Base-by-base conservation (phyloP, 148 eudicot genomes). In the Camellia sinensis region DNA sequence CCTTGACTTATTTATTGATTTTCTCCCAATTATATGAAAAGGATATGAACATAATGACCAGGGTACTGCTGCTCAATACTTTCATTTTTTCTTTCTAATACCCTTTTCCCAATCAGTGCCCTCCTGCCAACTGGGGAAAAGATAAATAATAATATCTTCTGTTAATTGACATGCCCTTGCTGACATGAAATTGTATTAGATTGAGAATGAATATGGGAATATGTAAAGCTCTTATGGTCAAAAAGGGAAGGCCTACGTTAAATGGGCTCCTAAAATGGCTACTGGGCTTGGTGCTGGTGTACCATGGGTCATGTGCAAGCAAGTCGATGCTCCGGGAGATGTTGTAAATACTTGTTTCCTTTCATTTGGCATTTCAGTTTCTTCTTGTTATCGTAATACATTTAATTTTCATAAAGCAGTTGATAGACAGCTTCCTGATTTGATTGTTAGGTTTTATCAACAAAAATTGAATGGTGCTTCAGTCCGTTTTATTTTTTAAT, bases 251-350 rank as follows among this genome's bases (percentile, higher is more conserved):
- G 86, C 85, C 48, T 95, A 95, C 80, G 86, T 95, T 80, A 84
- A 87, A 73, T 95, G 98, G 98, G 98, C 98, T 75, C 94, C 97
- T 76, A 82, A 87, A 75, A 95, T 95, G 98, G 98, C 98, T 79
- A 75, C 83, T 80, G 92, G 87, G 61, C 98, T 95, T 67, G 91
- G 85, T 83, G 97, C 97, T 87, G 97, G 98, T 85, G 98, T 95
- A 84, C 98, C 98, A 79, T 95, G 98, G 98, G 92, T 95, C 70
- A 95, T 95, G 98, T 95, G 98, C 91, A 90, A 88, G 85, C 98
- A 95, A 93, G 74, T 83, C 56, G 97, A 95, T 87, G 99, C 99
- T 80, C 99, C 99, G 77, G 97, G 89, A 75, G 80, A 79, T 79
- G 90, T 93, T 79, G 99, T 94, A 91, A 86, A 75, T 77, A 73